Conservation (phyloP, 345 rosid genomes). For the Clarkia xantiana region DNA sequence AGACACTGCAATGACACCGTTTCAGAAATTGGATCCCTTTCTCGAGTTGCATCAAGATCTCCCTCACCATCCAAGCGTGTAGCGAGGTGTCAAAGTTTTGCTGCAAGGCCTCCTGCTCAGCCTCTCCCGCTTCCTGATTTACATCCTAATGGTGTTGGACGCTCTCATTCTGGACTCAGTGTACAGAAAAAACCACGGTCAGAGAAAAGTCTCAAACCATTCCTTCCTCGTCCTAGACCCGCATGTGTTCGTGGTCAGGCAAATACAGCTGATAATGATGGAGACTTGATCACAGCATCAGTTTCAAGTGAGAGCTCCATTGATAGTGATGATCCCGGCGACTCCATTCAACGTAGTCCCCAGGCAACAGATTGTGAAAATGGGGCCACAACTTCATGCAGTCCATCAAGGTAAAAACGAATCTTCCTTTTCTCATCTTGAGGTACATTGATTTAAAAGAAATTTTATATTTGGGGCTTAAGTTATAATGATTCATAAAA, state of each 20-base stretch:
- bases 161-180: slow-evolving; percentile 35
- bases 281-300: slow-evolving; percentile 54
- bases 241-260: slow-evolving; percentile 26
- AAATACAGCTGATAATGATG: slow-evolving; percentile 30
- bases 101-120: slow-evolving; percentile 53
- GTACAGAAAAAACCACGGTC: slow-evolving; percentile 32
- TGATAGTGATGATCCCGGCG: slow-evolving; percentile 48
- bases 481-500: neutral
- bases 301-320: slow-evolving; percentile 53
- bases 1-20: slow-evolving; percentile 34
- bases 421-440: neutral
- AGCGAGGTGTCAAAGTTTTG: slow-evolving; percentile 72
- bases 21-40: slow-evolving; percentile 50
- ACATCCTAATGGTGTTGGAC: slow-evolving; percentile 21
- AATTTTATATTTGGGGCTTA: slow-evolving; percentile 7
- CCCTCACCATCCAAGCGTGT: slow-evolving; percentile 62
- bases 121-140: slow-evolving; percentile 74
- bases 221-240: slow-evolving; percentile 62
- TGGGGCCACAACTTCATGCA: slow-evolving; percentile 35
- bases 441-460: neutral
- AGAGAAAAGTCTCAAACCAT: slow-evolving; percentile 29
- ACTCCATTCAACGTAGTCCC: slow-evolving; percentile 50
- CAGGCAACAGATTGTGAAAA: slow-evolving; percentile 62
- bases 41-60: slow-evolving; percentile 56
- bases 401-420: slow-evolving; percentile 38